Conservation (phyloP, 805 yeast genomes). For the Metschnikowia anglica region DNA sequence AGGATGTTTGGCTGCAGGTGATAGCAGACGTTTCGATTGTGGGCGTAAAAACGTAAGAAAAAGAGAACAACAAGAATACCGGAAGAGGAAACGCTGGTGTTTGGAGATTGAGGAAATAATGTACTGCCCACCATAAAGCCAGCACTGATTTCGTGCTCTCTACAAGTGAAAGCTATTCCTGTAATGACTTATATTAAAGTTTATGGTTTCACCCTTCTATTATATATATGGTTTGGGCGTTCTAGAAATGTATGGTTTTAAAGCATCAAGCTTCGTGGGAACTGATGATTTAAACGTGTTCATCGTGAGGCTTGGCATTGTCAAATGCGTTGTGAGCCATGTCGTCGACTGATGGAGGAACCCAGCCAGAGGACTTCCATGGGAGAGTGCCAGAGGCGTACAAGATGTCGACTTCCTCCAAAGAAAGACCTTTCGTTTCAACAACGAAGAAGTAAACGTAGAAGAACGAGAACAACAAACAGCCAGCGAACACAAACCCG, state of each 20-base stretch:
- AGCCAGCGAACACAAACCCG: conserved; percentile 68
- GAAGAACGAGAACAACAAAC: conserved; percentile 59
- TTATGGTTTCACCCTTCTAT: background rate
- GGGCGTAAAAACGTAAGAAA: too few relatives aligned
- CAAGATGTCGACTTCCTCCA: conserved; percentile 79
- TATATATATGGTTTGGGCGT: too few relatives aligned
- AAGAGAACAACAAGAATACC: too few relatives aligned
- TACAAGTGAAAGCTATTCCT: background rate
- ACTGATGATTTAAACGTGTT: conserved; percentile 16
- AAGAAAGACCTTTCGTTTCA: conserved; percentile 77
- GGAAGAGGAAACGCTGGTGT: too few relatives aligned
- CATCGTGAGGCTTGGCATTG: conserved; percentile 29
- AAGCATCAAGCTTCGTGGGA: too few relatives aligned
- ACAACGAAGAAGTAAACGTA: conserved; percentile 72
- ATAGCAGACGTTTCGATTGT: too few relatives aligned
- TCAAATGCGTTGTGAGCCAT: conserved; percentile 41
- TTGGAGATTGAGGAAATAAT: too few relatives aligned
- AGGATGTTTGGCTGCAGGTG: too few relatives aligned
- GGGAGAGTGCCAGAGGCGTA: conserved; percentile 44
- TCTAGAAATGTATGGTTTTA: too few relatives aligned
- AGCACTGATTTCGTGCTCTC: too few relatives aligned
- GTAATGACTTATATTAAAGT: background rate
- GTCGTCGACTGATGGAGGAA: conserved; percentile 43
- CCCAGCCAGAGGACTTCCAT: conserved; percentile 49
- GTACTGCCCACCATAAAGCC: too few relatives aligned